phyloP scores from a whole-genome alignment of 306 rosid species.

The Arachis hypogaea region DNA sequence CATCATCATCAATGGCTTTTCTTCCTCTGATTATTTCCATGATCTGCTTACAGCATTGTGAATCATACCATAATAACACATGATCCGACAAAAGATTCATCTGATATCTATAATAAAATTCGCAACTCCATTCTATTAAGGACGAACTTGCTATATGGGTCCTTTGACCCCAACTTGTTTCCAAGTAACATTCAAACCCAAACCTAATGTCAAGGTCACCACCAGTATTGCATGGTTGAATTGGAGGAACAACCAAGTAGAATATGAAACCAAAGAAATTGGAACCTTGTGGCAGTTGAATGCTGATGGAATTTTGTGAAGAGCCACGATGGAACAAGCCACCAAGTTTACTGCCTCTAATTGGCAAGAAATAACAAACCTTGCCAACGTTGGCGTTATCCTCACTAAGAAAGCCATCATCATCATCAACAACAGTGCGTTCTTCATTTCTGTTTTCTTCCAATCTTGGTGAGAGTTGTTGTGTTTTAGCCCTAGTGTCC shows the following conservation, averaged over 20 bases:
- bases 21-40: not conserved
- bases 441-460: not conserved
- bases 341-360: not conserved
- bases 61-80: slow-evolving; percentile 34
- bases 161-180: not conserved
- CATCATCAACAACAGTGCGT: not conserved
- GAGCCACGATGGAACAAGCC: slow-evolving; percentile 2
- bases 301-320: not conserved
- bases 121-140: too few relatives aligned
- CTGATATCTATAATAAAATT: too few relatives aligned
- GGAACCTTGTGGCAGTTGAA: not conserved
- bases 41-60: slow-evolving; percentile 2
- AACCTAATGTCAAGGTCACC: not conserved
- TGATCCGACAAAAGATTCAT: slow-evolving; percentile 1
- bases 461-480: not conserved
- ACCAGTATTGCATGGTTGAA: too few relatives aligned
- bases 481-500: not conserved
- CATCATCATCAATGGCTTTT: not conserved
- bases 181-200: slow-evolving; percentile 32
- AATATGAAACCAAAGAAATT: slow-evolving; percentile 11
- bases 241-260: slow-evolving; percentile 22
- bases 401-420: too few relatives aligned
- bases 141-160: not conserved
- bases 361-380: not conserved
- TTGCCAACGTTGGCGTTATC: not conserved